phyloP scores from a whole-genome alignment of 1,284 basidiomycete species.

The Coniophora puteana region DNA sequence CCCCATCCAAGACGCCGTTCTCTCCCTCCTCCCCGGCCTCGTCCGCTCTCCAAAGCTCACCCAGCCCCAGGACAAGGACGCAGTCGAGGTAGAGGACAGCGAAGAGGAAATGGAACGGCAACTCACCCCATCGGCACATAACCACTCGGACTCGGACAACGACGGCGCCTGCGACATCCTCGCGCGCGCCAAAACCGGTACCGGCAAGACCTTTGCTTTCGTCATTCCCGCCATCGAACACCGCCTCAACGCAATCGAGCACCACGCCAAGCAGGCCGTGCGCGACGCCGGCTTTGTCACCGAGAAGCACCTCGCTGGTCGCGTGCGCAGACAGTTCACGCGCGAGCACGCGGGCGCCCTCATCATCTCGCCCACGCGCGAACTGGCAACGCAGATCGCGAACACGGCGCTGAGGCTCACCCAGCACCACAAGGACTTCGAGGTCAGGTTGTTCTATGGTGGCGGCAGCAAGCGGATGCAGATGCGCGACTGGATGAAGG shows the following conservation, averaged over 20 bases:
- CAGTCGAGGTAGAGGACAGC: too few relatives aligned
- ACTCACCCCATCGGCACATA: slow-evolving; percentile 1
- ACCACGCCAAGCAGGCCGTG: slow-evolving; percentile 35
- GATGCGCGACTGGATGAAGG: slow-evolving; percentile 61
- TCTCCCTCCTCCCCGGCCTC: slow-evolving; percentile 62
- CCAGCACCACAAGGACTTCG: slow-evolving; percentile 59
- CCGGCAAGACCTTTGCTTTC: slow-evolving; percentile 91
- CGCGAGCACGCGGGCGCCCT: slow-evolving; percentile 66
- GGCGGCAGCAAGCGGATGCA: slow-evolving; percentile 70
- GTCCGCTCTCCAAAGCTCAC: slow-evolving; percentile 42
- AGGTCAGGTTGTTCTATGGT: slow-evolving; percentile 80
- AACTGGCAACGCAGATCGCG: slow-evolving; percentile 93
- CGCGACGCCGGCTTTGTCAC: slow-evolving; percentile 34
- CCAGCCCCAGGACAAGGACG: background rate
- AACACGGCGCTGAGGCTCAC: slow-evolving; percentile 77
- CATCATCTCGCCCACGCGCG: slow-evolving; percentile 91
- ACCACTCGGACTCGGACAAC: slow-evolving; percentile 28
- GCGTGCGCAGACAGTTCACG: slow-evolving; percentile 35
- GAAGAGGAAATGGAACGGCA: too few relatives aligned
- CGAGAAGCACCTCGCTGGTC: slow-evolving; percentile 29
- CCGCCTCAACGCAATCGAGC: slow-evolving; percentile 51
- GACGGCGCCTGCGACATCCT: slow-evolving; percentile 52
- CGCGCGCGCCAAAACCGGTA: slow-evolving; percentile 89
- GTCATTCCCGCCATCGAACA: slow-evolving; percentile 86
- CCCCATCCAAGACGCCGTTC: slow-evolving; percentile 80